phyloP scores from a whole-genome alignment of 139 green algal species.

The Spirogloea muscicola region DNA sequence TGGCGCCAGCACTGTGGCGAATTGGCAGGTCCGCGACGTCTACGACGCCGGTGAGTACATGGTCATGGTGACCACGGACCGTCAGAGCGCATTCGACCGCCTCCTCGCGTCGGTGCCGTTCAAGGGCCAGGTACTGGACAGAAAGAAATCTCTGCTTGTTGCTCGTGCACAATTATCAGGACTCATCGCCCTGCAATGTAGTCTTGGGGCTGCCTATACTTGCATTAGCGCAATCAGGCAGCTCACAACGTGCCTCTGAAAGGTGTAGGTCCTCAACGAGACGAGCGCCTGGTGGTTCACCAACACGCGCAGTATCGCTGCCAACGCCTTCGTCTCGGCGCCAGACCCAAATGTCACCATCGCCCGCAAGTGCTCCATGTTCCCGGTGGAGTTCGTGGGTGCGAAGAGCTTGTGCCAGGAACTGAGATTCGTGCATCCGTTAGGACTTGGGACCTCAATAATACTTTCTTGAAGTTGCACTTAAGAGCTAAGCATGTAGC shows the following conservation, averaged over 20 bases:
- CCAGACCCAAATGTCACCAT: constrained; percentile 92
- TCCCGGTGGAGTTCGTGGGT: constrained; percentile 98
- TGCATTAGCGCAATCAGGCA: background rate
- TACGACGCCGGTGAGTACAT: constrained; percentile 87
- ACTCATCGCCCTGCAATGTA: background rate
- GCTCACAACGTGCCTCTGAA: no score
- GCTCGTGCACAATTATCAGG: background rate
- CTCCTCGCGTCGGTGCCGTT: constrained; percentile 87
- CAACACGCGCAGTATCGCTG: constrained; percentile 71
- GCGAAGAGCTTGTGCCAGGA: no score
- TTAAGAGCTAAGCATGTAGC: background rate
- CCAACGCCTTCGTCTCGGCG: constrained; percentile 72
- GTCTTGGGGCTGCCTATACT: background rate
- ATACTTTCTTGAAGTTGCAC: background rate
- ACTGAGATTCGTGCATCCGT: background rate
- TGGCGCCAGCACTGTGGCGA: no score
- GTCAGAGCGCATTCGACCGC: constrained; percentile 93
- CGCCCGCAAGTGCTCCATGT: constrained; percentile 89
- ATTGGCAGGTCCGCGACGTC: constrained; percentile 85
- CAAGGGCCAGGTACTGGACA: constrained; percentile 88
- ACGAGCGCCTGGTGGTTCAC: constrained; percentile 94
- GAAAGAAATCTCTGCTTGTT: background rate
- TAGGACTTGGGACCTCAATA: background rate
- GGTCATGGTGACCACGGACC: constrained; percentile 92
- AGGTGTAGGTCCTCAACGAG: constrained; percentile 96